Evolutionary conservation across 768 basidiomycete species (phyloP), one percentile per base, ranked within the genome.

Genomic region (Fomitopsis serialis): DNA sequence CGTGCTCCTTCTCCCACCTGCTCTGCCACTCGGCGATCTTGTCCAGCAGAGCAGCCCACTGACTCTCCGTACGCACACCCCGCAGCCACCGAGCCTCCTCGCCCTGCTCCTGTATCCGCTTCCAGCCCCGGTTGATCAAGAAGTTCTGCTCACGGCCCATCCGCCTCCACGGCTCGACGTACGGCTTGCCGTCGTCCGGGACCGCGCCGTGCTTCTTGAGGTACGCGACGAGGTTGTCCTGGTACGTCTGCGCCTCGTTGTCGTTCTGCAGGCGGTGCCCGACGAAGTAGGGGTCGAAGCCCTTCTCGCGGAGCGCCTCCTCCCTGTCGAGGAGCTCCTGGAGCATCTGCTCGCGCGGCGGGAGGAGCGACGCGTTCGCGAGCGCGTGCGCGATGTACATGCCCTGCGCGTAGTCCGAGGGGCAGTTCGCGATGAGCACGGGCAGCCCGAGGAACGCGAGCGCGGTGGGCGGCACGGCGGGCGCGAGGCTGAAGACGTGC

Each of bases 401-500:
- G 43, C 76, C 72, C 62, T 84, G 81, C 8, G 80, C 80, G 47
- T 68, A 59, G 59, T 78, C 75, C 13, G 73, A 74, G 2, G 78
- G 75, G 45, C 74, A 77, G 62, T 78, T 79, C 5, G 72, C 66
- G 35, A 78, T 74, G 46, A 70, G 62, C 3, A 74, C 69, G 2
- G 79, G 79, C 2, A 82, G 69, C 2, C 81, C 80, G 53, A 82
- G 68, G 63, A 84, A 81, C 4, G 78, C 72, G 22, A 83, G 74
- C 15, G 80, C 78, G 36, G 73, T 79, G 1, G 72, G 63, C 0
- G 81, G 81, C 49, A 78, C 67, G 8, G 65, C 61, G 4, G 74
- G 60, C n/a, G 73, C 72, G 40, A 82, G 65, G 13, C 77, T 78
- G 57, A 85, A 74, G 23, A 82, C 74, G 63, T 81, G 78, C 24